Conservation (phyloP, 2,329 filamentous ascomycete genomes). For the Aspergillus eucalypticola region DNA sequence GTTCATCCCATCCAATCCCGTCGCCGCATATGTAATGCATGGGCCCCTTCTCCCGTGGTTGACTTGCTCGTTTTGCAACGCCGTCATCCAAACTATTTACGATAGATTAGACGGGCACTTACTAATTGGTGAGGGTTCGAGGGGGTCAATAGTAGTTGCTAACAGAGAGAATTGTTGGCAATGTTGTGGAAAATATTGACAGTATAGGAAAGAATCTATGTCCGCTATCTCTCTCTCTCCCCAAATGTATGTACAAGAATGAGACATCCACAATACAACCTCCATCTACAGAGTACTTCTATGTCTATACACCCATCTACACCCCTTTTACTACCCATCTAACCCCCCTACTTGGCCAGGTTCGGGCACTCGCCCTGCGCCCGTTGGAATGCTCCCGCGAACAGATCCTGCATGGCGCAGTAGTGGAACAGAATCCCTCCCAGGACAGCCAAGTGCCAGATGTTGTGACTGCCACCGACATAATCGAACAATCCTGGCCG, state of each 20-base stretch:
- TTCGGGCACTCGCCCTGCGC: conserved; percentile 54
- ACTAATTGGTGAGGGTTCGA: no score
- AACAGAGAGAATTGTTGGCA: no score
- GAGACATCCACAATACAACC: not conserved
- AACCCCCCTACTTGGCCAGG: conserved; percentile 15
- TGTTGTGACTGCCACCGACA: conserved; percentile 90
- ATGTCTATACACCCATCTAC: not conserved
- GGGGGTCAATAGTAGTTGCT: no score
- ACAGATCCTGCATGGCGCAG: conserved; percentile 92
- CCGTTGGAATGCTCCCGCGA: conserved; percentile 71
- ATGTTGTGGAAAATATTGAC: no score
- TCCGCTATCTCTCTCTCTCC: no score
- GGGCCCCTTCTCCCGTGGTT: no score
- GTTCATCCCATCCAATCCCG: no score
- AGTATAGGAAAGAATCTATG: no score
- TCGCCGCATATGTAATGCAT: no score
- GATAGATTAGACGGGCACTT: no score
- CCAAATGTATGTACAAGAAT: conserved; percentile 6
- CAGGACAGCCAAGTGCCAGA: conserved; percentile 94
- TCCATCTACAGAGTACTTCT: not conserved
- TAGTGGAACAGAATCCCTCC: conserved; percentile 98
- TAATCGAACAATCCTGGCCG: conserved; percentile 93
- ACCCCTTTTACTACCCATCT: not conserved
- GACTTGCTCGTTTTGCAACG: no score
- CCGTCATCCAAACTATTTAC: no score